These are phyloP conservation scores for Phytophthora colocasiae DNA, from an alignment of 352 stramenopile species.

Conservation along the genomic window DNA sequence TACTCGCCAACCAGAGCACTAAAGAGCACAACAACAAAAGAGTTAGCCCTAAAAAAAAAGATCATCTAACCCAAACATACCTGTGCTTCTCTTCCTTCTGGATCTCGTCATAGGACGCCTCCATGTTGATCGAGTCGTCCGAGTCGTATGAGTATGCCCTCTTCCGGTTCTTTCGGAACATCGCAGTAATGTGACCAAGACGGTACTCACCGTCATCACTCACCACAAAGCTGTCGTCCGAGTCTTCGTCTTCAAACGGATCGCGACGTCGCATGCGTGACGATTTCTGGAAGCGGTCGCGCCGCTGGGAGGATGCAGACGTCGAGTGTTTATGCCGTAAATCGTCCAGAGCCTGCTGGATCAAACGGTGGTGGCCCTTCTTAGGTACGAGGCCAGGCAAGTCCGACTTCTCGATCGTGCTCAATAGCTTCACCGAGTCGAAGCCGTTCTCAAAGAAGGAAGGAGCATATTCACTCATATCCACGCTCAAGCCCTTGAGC, in stretches of 20 bases:
- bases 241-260: slow-evolving; percentile 86
- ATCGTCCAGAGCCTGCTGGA: slow-evolving; percentile 80
- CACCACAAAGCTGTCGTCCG: slow-evolving; percentile 89
- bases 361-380: slow-evolving; percentile 84
- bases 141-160: slow-evolving; percentile 82
- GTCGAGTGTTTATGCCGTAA: slow-evolving; percentile 78
- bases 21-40: not conserved
- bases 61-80: slow-evolving; percentile 28
- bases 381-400: slow-evolving; percentile 81
- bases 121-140: slow-evolving; percentile 87
- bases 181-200: slow-evolving; percentile 77
- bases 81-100: slow-evolving; percentile 88
- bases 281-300: slow-evolving; percentile 38
- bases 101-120: slow-evolving; percentile 85
- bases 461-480: slow-evolving; percentile 87
- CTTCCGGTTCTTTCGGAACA: slow-evolving; percentile 82
- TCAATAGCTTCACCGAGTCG: slow-evolving; percentile 87
- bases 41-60: not conserved
- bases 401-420: slow-evolving; percentile 75
- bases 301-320: slow-evolving; percentile 43
- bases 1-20: slow-evolving; percentile 83
- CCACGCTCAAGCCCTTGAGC: slow-evolving; percentile 70
- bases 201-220: slow-evolving; percentile 78
- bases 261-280: slow-evolving; percentile 44
- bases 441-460: slow-evolving; percentile 91